A percentile compares a stretch with the other conserved stretches of the same genome.
Conservation (phyloP, 1,284 basidiomycete genomes). For the Mycena sp. region DNA sequence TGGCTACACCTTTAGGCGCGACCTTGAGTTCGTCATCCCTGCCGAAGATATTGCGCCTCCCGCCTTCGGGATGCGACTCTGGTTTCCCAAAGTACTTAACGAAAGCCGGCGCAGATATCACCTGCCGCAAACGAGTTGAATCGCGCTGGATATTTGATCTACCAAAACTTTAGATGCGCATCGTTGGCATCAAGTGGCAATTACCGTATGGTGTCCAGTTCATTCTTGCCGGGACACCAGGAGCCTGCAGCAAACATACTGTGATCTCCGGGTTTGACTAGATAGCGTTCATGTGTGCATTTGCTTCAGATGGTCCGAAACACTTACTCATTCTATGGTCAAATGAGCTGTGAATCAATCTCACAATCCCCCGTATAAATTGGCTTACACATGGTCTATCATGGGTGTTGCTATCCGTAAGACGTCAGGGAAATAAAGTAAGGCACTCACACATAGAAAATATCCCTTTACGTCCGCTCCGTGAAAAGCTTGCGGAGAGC, state of each 20-base stretch:
- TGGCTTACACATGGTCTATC: slow-evolving; percentile 56
- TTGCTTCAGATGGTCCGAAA: not conserved
- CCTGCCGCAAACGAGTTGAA: slow-evolving; percentile 68
- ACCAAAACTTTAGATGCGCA: not conserved
- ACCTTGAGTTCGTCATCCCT: slow-evolving; percentile 84
- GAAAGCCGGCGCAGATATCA: slow-evolving; percentile 74
- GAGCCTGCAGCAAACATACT: slow-evolving; percentile 82
- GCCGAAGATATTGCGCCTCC: slow-evolving; percentile 81
- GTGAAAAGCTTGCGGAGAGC: slow-evolving; percentile 81
- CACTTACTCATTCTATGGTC: slow-evolving; percentile 19
- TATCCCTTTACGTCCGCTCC: slow-evolving; percentile 82
- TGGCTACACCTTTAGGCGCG: slow-evolving; percentile 89
- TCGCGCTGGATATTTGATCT: slow-evolving; percentile 75
- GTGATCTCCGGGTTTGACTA: slow-evolving; percentile 76
- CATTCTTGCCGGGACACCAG: slow-evolving; percentile 87
- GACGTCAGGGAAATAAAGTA: not conserved
- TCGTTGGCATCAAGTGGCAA: slow-evolving; percentile 15
- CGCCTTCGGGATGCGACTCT: slow-evolving; percentile 54
- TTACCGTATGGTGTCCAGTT: slow-evolving; percentile 79
- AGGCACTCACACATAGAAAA: slow-evolving; percentile 75
- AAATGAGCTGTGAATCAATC: not conserved
- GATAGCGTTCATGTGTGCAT: not conserved
- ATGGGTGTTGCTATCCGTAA: slow-evolving; percentile 16
- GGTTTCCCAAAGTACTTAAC: slow-evolving; percentile 79
- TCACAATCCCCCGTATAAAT: not conserved